Evolutionary conservation across 192 early-diverging fungal species (phyloP).

Genomic region (Phlyctochytrium bullatum): DNA sequence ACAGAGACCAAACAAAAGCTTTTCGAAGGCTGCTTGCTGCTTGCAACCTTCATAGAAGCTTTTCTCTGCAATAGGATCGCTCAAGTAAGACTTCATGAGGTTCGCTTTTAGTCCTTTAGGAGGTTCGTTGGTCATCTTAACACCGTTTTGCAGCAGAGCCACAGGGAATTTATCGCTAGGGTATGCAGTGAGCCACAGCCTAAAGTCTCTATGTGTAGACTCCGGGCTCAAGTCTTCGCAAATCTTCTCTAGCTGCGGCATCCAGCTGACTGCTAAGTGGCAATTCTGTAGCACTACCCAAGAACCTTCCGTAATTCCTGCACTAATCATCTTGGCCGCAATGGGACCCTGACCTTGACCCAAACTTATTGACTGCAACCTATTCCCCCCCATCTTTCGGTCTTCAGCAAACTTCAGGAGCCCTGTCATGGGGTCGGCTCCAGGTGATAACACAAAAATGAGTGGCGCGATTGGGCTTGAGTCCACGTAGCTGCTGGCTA

Average conservation of each 20-base stretch:
- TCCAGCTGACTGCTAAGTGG: constrained; percentile 64
- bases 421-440: constrained; percentile 59
- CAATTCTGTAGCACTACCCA: constrained; percentile 65
- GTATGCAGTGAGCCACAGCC: constrained; percentile 57
- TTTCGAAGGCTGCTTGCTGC: constrained; percentile 51
- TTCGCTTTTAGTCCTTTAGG: constrained; percentile 55
- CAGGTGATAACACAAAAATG: constrained; percentile 60
- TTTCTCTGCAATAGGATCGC: constrained; percentile 58
- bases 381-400: constrained; percentile 52
- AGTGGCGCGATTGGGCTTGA: constrained; percentile 49
- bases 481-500: constrained; percentile 57
- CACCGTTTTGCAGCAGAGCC: constrained; percentile 58
- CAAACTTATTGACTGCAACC: constrained; percentile 54
- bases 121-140: constrained; percentile 65
- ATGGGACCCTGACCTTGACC: constrained; percentile 67
- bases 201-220: constrained; percentile 52
- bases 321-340: constrained; percentile 54
- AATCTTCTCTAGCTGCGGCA: constrained; percentile 58
- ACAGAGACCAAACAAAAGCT: constrained; percentile 54
- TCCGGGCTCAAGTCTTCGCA: constrained; percentile 58
- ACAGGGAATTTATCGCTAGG: constrained; percentile 62
- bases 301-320: constrained; percentile 46
- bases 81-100: constrained; percentile 47
- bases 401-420: constrained; percentile 56
- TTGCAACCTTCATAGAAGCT: constrained; percentile 62